Evolutionary conservation across 306 rosid species (phyloP).

Genomic region (Morella rubra): DNA sequence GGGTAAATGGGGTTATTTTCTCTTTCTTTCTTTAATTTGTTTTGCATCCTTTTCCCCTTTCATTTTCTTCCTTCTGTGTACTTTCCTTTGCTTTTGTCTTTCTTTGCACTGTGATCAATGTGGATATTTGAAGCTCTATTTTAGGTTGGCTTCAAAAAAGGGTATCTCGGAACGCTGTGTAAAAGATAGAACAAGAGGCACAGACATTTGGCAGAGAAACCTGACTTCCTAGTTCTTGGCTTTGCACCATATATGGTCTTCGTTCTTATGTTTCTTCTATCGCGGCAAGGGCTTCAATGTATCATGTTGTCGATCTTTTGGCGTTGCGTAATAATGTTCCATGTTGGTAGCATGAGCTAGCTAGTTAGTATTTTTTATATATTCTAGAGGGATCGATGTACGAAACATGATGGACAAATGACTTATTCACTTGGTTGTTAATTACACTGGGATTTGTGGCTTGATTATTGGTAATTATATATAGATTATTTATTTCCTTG

Average conservation of each 20-base stretch:
- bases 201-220: background rate
- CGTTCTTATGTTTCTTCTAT: slow-evolving; percentile 23
- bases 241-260: slow-evolving; percentile 18
- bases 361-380: background rate
- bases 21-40: slow-evolving; percentile 15
- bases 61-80: background rate
- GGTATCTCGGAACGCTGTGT: slow-evolving; percentile 14
- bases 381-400: background rate
- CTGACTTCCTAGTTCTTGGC: slow-evolving; percentile 21
- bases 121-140: slow-evolving; percentile 46
- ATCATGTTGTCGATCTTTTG: background rate
- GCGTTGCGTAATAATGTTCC: slow-evolving; percentile 12
- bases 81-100: slow-evolving; percentile 8
- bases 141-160: slow-evolving; percentile 47
- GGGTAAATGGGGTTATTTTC: slow-evolving; percentile 43
- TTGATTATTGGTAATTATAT: slow-evolving; percentile 10
- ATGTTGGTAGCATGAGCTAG: slow-evolving; percentile 27
- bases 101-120: slow-evolving; percentile 27
- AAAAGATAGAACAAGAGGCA: slow-evolving; percentile 4
- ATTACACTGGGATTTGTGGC: slow-evolving; percentile 27
- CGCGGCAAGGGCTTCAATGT: slow-evolving; percentile 24
- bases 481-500: background rate
- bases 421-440: slow-evolving; percentile 8
- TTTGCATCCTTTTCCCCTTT: slow-evolving; percentile 5
- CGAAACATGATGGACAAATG: slow-evolving; percentile 5